Evolutionary conservation across 768 basidiomycete species (phyloP).

Genomic region (Phaeotremella skinneri): DNA sequence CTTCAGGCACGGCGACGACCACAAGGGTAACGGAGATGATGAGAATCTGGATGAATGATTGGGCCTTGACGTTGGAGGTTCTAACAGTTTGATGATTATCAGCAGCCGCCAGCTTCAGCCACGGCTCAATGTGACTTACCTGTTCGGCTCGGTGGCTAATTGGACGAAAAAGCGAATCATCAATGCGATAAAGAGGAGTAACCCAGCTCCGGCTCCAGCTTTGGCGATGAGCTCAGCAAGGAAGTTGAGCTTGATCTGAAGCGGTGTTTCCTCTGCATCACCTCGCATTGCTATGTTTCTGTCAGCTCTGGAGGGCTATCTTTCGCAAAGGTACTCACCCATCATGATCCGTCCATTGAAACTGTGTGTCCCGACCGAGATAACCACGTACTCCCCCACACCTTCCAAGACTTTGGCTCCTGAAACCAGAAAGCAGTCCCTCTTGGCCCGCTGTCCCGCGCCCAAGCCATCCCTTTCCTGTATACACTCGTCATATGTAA

Average conservation of each 20-base stretch:
- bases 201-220: conserved; percentile 75
- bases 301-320: not conserved
- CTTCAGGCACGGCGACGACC: conserved; percentile 85
- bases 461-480: conserved; percentile 54
- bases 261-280: conserved; percentile 82
- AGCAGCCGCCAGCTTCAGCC: conserved; percentile 5
- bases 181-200: conserved; percentile 73
- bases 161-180: conserved; percentile 96
- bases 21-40: conserved; percentile 93
- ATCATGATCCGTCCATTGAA: conserved; percentile 98
- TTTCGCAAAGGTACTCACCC: conserved; percentile 59
- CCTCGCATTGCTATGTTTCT: conserved; percentile 70
- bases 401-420: conserved; percentile 94
- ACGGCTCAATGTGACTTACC: conserved; percentile 52
- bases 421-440: conserved; percentile 86
- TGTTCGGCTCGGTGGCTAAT: conserved; percentile 63
- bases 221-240: conserved; percentile 97
- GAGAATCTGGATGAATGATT: conserved; percentile 85
- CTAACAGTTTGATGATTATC: conserved; percentile 51
- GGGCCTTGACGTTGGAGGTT: conserved; percentile 75
- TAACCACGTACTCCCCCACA: conserved; percentile 85
- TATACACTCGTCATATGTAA: conserved; percentile 71
- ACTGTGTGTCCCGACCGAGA: conserved; percentile 84
- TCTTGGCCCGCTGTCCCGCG: conserved; percentile 58
- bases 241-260: conserved; percentile 86